Conservation (phyloP, 768 basidiomycete genomes). For the Leucocoprinus birnbaumii region DNA sequence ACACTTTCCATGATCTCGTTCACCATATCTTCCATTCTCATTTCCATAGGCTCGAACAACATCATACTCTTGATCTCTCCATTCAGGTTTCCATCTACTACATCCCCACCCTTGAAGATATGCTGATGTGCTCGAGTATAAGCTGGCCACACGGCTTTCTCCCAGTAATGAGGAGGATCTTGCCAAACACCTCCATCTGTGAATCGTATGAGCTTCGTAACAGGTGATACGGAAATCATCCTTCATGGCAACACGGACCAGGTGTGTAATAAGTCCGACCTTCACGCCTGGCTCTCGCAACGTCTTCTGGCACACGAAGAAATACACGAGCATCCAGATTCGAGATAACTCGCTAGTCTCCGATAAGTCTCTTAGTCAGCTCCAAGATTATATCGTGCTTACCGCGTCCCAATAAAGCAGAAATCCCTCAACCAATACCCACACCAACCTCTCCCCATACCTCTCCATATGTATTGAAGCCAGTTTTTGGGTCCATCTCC, state of each 20-base stretch:
- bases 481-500: constrained; percentile 45
- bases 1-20: constrained; percentile 16
- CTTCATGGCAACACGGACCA: constrained; percentile 47
- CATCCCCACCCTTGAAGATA: constrained; percentile 71
- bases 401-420: constrained; percentile 89
- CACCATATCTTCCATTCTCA: constrained; percentile 64
- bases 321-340: constrained; percentile 77
- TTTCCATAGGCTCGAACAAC: constrained; percentile 52
- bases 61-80: constrained; percentile 50
- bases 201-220: neutral
- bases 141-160: constrained; percentile 91
- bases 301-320: constrained; percentile 78
- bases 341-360: constrained; percentile 59
- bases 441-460: constrained; percentile 50
- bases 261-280: constrained; percentile 88
- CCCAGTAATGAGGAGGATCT: constrained; percentile 89
- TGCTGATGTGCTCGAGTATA: constrained; percentile 78
- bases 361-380: neutral
- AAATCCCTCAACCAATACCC: constrained; percentile 93
- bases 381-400: too few species aligned
- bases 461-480: constrained; percentile 33
- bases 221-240: neutral
- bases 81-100: constrained; percentile 62
- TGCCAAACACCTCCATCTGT: constrained; percentile 85
- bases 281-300: constrained; percentile 70